phyloP scores from a whole-genome alignment of 805 yeast genomes.

The Starmerella sp. region DNA sequence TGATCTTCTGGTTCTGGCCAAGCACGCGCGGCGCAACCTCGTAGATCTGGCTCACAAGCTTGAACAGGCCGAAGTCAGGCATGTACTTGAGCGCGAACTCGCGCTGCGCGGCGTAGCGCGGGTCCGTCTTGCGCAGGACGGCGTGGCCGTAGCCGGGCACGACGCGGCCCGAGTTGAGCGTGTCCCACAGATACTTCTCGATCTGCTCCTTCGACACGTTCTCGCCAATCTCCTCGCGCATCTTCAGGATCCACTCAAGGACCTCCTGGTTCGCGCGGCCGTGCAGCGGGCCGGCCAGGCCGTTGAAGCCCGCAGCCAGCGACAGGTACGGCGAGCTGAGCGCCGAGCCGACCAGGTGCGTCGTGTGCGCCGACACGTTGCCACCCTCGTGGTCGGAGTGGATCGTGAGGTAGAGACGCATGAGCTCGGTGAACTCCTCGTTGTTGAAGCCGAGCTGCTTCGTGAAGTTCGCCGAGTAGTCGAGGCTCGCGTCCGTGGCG shows the following conservation, averaged over 20 bases:
- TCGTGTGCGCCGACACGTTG: conserved; percentile 77
- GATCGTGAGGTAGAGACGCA: conserved; percentile 70
- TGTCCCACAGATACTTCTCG: conserved; percentile 67
- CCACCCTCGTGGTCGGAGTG: conserved; percentile 90
- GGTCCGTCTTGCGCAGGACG: conserved; percentile 78
- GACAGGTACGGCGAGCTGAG: conserved; percentile 68
- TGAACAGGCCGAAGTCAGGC: conserved; percentile 71
- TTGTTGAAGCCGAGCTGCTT: conserved; percentile 49
- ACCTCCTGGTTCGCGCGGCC: conserved; percentile 87
- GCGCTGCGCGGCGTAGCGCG: conserved; percentile 77
- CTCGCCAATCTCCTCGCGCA: conserved; percentile 56
- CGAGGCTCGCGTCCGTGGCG: conserved; percentile 32
- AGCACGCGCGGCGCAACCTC: conserved; percentile 75
- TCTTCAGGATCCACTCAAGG: conserved; percentile 63
- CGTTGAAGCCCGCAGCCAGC: conserved; percentile 71
- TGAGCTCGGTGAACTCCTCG: conserved; percentile 58
- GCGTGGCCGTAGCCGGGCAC: conserved; percentile 88
- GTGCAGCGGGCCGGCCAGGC: conserved; percentile 79
- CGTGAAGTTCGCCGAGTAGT: conserved; percentile 59
- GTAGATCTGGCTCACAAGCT: conserved; percentile 64
- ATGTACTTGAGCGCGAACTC: conserved; percentile 63
- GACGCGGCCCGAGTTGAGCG: conserved; percentile 71
- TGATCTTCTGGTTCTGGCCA: conserved; percentile 77
- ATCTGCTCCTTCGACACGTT: conserved; percentile 56
- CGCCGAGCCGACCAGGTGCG: conserved; percentile 78